Percentiles rank a stretch among this genome's conserved stretches.
These are phyloP conservation scores for Biscutella laevigata DNA, from an alignment of 441 rosid species.

Conservation along the genomic window DNA sequence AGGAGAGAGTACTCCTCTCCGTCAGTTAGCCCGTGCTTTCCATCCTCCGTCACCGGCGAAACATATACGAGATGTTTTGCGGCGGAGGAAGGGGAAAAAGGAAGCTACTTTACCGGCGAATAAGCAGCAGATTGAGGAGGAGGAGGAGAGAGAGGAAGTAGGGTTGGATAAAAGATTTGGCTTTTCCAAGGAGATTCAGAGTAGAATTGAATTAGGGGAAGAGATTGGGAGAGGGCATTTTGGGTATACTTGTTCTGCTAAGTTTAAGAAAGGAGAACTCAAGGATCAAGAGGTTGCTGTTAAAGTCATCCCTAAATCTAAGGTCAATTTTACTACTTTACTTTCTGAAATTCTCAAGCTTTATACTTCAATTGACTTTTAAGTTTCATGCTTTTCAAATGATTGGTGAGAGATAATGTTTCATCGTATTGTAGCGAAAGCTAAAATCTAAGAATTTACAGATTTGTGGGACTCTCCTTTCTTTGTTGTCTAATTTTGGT, in stretches of 20 bases:
- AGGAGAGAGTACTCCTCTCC: slow-evolving; percentile 46
- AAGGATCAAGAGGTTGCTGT: slow-evolving; percentile 83
- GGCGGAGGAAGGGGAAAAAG: slow-evolving; percentile 38
- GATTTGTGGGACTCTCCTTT: not conserved
- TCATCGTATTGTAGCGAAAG: not conserved
- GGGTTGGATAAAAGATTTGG: slow-evolving; percentile 84
- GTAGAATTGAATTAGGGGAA: slow-evolving; percentile 60
- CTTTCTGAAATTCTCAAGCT: not conserved
- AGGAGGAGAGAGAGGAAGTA: slow-evolving; percentile 38
- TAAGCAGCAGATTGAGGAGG: slow-evolving; percentile 18
- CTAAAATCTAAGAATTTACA: not conserved
- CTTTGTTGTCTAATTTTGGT: slow-evolving; percentile 2
- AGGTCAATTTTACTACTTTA: slow-evolving; percentile 34
- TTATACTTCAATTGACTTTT: not conserved
- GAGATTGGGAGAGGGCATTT: slow-evolving; percentile 97
- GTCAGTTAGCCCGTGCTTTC: slow-evolving; percentile 51
- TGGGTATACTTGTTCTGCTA: slow-evolving; percentile 92
- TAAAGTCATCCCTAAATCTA: slow-evolving; percentile 83
- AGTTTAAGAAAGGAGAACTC: slow-evolving; percentile 74
- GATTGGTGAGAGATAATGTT: not conserved
- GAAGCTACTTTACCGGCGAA: slow-evolving; percentile 19
- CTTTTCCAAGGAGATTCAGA: slow-evolving; percentile 67
- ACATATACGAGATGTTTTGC: slow-evolving; percentile 68
- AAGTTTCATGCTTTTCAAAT: no score
- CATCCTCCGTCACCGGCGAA: slow-evolving; percentile 95